A percentile compares a stretch with the other conserved stretches of the same genome.
Evolutionary conservation across 257 asterid genomes (phyloP).

Genomic region (Solanum paucissectum): DNA sequence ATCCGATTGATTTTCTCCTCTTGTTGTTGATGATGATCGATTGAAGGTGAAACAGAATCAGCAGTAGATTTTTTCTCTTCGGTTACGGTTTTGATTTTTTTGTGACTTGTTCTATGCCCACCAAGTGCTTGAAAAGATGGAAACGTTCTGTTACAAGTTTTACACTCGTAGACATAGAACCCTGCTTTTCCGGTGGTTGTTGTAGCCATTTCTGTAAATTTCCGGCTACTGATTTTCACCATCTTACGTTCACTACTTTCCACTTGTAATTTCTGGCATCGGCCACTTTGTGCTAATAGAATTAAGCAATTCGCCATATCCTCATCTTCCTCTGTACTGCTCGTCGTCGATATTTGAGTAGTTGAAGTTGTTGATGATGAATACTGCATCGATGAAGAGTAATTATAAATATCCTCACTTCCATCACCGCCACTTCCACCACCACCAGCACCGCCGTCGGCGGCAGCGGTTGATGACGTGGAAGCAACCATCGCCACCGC

Average conservation of each 20-base stretch:
- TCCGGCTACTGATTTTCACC: conserved; percentile 29
- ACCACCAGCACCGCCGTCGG: not conserved
- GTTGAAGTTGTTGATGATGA: conserved; percentile 30
- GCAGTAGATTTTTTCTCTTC: conserved; percentile 21
- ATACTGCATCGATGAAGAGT: conserved; percentile 9
- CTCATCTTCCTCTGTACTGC: conserved; percentile 43
- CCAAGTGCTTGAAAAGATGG: conserved; percentile 86
- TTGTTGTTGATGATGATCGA: not conserved
- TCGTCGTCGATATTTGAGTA: conserved; percentile 30
- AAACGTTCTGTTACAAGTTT: conserved; percentile 63
- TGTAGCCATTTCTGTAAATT: conserved; percentile 35
- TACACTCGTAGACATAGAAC: conserved; percentile 59
- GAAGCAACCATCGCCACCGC: conserved; percentile 11
- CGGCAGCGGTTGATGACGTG: conserved; percentile 41
- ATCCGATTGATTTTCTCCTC: not conserved
- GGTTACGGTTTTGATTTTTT: conserved; percentile 34
- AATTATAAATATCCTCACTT: conserved; percentile 5
- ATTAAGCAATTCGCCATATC: conserved; percentile 87
- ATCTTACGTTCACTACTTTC: conserved; percentile 3
- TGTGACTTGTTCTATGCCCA: conserved; percentile 87
- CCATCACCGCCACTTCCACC: conserved; percentile 7
- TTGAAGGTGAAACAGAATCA: not conserved
- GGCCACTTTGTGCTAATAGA: conserved; percentile 60
- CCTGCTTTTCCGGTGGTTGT: conserved; percentile 26
- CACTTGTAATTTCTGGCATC: conserved; percentile 7